Base-by-base conservation (phyloP, 345 rosid genomes). In the Populus nigra region DNA sequence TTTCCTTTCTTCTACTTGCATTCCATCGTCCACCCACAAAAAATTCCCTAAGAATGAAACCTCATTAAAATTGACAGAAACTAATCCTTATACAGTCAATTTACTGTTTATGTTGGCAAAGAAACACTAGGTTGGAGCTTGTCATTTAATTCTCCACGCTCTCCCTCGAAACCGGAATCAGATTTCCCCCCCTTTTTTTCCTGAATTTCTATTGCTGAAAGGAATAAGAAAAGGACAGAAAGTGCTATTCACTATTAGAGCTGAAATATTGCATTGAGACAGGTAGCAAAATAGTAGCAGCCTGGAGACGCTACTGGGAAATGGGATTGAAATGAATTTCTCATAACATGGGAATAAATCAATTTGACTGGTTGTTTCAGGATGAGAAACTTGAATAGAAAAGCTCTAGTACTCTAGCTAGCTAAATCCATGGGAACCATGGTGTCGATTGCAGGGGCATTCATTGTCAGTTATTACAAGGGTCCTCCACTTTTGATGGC, bases 341-440 rank as follows among this genome's bases (percentile, higher is more conserved):
- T 5, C 65, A 70, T 73, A 57, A 49, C 6, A 29, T 59, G 27
- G 63, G 73, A 20, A 49, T 15, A 18, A 61, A 65, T 65, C 68
- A 25, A 59, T 59, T 67, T 35, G 36, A 22, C 43, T 70, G 15
- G 70, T 39, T 76, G 35, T 39, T 43, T 36, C 74, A 93, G 98
- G 83, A 85, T 93, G 98, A 93, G 80, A 88, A 80, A 50, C 81
- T 90, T 2, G 78, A 84, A 62, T 75, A 84, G 83, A 83, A 86
- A 83, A 85, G 78, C 81, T 77, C 38, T 53, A 87, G 87, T 80
- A 79, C 89, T 86, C 35, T 33, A 33, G 35, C 69, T 82, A 69
- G 93, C 92, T n/a, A 93, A 91, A 84, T 67, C 84, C 12, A 57
- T 79, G 12, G 97, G 97, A 41, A 90, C 97, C 5, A 11, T 87